phyloP scores from a whole-genome alignment of 768 basidiomycete genomes.

The Paxillus ammoniavirescens region DNA sequence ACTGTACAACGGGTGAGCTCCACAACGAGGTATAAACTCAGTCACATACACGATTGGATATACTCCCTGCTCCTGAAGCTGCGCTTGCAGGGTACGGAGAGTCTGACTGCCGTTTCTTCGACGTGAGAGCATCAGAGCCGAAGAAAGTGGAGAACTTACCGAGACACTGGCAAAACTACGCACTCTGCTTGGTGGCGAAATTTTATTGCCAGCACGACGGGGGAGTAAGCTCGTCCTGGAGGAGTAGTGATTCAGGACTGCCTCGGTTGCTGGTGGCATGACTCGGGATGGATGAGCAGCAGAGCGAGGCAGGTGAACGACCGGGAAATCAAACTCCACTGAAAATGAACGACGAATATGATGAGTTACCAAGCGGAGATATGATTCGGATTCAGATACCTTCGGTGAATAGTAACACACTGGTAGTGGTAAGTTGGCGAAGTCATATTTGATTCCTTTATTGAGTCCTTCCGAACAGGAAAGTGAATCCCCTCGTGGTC shows the following conservation, averaged over 20 bases:
- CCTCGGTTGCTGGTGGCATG: conserved; percentile 17
- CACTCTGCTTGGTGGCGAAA: conserved; percentile 15
- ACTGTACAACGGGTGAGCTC: conserved; percentile 38
- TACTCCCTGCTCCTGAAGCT: conserved; percentile 33
- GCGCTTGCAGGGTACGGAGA: conserved; percentile 42
- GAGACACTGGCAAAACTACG: conserved; percentile 27
- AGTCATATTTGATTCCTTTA: not conserved
- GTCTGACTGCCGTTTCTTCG: conserved; percentile 18
- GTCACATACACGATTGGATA: conserved; percentile 44
- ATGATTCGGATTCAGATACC: not conserved
- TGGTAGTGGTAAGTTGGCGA: not conserved
- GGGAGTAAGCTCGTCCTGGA: conserved; percentile 14
- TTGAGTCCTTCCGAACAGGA: not conserved
- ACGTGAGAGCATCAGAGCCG: not conserved
- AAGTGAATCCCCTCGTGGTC: not conserved
- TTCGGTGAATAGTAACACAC: not conserved
- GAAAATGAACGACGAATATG: not conserved
- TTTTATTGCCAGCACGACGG: not conserved
- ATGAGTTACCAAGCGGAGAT: too few species aligned
- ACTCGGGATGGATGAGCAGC: not conserved
- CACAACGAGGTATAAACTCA: not conserved
- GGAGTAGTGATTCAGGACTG: not conserved
- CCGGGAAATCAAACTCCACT: not conserved
- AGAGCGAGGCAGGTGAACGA: not conserved
- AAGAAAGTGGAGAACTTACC: conserved; percentile 7